Percentiles rank a stretch among this genome's conserved stretches.
These are phyloP conservation scores for Acacia confusa DNA, from an alignment of 306 rosid genomes.

Conservation along the genomic window DNA sequence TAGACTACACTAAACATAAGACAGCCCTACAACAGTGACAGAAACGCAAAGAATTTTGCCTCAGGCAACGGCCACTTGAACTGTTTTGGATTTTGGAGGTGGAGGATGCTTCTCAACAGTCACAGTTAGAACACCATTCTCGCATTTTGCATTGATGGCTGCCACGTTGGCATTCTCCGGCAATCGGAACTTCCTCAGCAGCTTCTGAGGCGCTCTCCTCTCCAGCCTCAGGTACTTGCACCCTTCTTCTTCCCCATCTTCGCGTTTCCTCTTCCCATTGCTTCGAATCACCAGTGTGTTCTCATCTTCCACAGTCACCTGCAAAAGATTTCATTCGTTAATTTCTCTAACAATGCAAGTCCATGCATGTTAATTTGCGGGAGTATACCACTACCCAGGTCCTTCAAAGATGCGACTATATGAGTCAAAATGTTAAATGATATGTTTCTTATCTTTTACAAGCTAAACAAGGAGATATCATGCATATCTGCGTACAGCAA, in stretches of 20 bases:
- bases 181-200: slow-evolving; percentile 49
- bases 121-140: slow-evolving; percentile 59
- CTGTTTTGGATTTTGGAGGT: slow-evolving; percentile 56
- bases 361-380: background rate
- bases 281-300: slow-evolving; percentile 53
- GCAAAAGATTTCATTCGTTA: background rate
- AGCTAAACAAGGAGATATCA: background rate
- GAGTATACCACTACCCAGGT: no score
- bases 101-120: slow-evolving; percentile 69
- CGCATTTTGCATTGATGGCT: slow-evolving; percentile 63
- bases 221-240: slow-evolving; percentile 66
- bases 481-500: background rate
- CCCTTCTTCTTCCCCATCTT: slow-evolving; percentile 63
- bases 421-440: background rate
- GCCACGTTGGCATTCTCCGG: slow-evolving; percentile 56
- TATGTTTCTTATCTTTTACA: background rate
- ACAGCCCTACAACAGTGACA: background rate
- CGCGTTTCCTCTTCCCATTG: slow-evolving; percentile 63
- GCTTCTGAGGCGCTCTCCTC: slow-evolving; percentile 53
- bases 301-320: slow-evolving; percentile 59
- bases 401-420: no score
- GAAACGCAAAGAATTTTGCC: background rate
- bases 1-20: background rate
- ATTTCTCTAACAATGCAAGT: background rate
- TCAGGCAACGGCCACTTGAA: slow-evolving; percentile 51